A percentile compares a stretch with the other conserved stretches of the same genome.
Conservation (phyloP, 2,329 filamentous ascomycete genomes). For the Calonectria pauciramosa region DNA sequence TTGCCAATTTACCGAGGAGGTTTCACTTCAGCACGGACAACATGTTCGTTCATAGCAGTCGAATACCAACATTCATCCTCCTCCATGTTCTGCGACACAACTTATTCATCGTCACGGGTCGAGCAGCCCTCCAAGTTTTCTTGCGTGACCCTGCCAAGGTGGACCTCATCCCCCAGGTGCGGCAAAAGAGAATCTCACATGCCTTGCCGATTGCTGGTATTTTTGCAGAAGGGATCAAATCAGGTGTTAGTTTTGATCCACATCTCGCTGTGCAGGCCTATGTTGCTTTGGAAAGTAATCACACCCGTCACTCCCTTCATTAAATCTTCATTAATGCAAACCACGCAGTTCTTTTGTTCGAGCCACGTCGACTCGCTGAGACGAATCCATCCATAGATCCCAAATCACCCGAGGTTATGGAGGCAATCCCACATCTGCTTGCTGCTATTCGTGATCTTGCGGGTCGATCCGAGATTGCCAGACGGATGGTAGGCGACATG, state of each 20-base stretch:
- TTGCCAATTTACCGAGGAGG: neutral
- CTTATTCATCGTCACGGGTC: neutral
- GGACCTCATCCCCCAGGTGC: neutral
- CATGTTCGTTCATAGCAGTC: constrained; percentile 7
- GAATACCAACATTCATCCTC: neutral
- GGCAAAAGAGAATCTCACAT: constrained; percentile 1
- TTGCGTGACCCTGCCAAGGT: neutral
- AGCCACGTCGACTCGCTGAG: neutral
- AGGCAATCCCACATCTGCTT: constrained; percentile 6
- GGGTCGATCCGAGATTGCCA: neutral
- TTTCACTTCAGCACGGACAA: constrained; percentile 14
- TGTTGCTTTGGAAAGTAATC: neutral
- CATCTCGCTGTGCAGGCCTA: constrained; percentile 10
- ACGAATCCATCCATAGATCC: constrained; percentile 1
- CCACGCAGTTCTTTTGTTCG: neutral
- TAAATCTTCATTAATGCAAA: neutral
- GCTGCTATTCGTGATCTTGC: constrained; percentile 4
- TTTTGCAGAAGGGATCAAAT: neutral
- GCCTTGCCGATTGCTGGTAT: constrained; percentile 7
- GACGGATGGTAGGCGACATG: neutral
- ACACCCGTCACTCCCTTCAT: too few relatives aligned
- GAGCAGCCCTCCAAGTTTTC: constrained; percentile 4
- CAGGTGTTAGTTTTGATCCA: neutral
- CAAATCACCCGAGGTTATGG: neutral
- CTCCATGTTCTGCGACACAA: constrained; percentile 11